Percentiles rank a stretch among this genome's conserved stretches.
These are phyloP conservation scores for Nyssa sinensis DNA, from an alignment of 148 eudicot species.

Conservation along the genomic window DNA sequence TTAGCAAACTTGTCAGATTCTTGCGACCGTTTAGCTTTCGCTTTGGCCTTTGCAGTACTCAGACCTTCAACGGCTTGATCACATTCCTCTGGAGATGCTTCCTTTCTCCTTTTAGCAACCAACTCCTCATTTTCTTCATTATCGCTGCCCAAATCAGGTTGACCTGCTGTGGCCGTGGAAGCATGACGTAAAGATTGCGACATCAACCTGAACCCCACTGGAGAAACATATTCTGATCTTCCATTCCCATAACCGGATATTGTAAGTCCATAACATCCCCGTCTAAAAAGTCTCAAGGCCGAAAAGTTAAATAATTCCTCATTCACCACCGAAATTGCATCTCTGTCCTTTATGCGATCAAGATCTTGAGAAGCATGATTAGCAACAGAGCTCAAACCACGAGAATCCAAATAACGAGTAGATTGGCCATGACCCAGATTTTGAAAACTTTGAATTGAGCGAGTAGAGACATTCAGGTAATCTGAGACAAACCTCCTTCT, in stretches of 20 bases:
- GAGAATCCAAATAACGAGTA: conserved; percentile 22
- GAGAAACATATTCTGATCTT: conserved; percentile 19
- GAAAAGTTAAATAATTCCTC: conserved; percentile 17
- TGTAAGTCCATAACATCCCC: conserved; percentile 12
- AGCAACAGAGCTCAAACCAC: conserved; percentile 22
- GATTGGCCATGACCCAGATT: conserved; percentile 23
- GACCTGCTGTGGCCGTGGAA: conserved; percentile 49
- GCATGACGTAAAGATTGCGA: conserved; percentile 32
- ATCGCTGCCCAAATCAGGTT: conserved; percentile 55
- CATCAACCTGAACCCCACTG: conserved; percentile 20
- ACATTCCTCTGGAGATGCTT: conserved; percentile 92
- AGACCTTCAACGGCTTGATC: conserved; percentile 85
- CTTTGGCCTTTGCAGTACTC: conserved; percentile 80
- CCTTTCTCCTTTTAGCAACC: conserved; percentile 64
- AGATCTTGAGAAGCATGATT: conserved; percentile 23
- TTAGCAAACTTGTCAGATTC: conserved; percentile 45
- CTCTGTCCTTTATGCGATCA: conserved; percentile 15
- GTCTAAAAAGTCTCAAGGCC: conserved; percentile 32
- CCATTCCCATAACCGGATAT: conserved; percentile 22
- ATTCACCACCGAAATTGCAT: conserved; percentile 4
- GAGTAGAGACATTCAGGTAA: conserved; percentile 31
- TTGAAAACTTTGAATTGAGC: conserved; percentile 30
- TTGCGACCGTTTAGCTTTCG: conserved; percentile 56
- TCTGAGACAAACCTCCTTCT: conserved; percentile 36
- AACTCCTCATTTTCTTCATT: conserved; percentile 53